Evolutionary conservation across 1,139 yeast genomes (phyloP).

Genomic region (Debaryomycetaceae sp.): DNA sequence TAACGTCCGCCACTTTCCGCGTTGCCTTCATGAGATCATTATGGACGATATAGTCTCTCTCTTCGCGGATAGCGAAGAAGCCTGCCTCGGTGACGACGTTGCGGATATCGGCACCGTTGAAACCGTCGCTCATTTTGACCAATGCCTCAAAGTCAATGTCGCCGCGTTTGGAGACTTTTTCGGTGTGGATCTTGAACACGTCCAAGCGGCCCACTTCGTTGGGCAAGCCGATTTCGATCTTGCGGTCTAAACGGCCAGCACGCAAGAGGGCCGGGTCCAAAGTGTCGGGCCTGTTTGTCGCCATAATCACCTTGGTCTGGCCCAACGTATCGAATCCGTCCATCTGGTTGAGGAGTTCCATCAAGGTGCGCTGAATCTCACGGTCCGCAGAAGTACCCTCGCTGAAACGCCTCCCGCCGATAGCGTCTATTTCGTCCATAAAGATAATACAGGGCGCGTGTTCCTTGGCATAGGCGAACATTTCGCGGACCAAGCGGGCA

Average conservation of each 20-base stretch:
- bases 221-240: constrained; percentile 92
- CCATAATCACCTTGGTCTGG: constrained; percentile 97
- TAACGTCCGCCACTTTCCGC: constrained; percentile 91
- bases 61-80: constrained; percentile 95
- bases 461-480: constrained; percentile 97
- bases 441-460: constrained; percentile 98
- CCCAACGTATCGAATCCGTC: constrained; percentile 98
- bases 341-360: constrained; percentile 97
- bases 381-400: constrained; percentile 99
- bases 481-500: constrained; percentile 92
- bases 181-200: constrained; percentile 87
- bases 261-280: constrained; percentile 97
- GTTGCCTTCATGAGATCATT: constrained; percentile 97
- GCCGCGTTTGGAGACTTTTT: constrained; percentile 81
- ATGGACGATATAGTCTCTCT: constrained; percentile 87
- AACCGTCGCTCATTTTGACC: constrained; percentile 97
- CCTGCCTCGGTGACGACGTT: constrained; percentile 99
- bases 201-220: constrained; percentile 95
- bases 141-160: constrained; percentile 96
- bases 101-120: constrained; percentile 97
- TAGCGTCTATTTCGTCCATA: constrained; percentile 99
- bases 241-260: constrained; percentile 97
- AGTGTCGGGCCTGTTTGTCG: constrained; percentile 97
- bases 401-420: constrained; percentile 96
- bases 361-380: constrained; percentile 95